Evolutionary conservation across 352 stramenopile species (phyloP).

Genomic region (Phytophthora tentaculata): DNA sequence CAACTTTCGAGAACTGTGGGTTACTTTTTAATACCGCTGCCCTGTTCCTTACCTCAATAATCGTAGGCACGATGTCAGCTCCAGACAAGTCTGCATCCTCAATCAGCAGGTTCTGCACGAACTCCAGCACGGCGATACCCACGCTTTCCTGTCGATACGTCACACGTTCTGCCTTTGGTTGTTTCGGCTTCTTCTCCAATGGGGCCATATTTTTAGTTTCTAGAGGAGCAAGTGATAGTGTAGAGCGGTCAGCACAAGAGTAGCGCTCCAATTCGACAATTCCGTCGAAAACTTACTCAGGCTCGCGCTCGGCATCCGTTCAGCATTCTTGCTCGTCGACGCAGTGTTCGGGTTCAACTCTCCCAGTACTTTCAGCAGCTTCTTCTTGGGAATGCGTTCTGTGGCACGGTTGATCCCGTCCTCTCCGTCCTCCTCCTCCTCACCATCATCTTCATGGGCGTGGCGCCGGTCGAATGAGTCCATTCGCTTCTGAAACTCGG

Average conservation of each 20-base stretch:
- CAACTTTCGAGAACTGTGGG: too few relatives aligned
- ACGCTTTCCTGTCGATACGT: constrained; percentile 81
- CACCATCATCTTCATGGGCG: constrained; percentile 33
- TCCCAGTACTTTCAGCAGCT: constrained; percentile 71
- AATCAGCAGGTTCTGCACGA: constrained; percentile 72
- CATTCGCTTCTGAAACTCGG: constrained; percentile 74
- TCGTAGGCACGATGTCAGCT: constrained; percentile 66
- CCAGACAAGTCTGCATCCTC: constrained; percentile 68
- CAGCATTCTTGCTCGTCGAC: constrained; percentile 47
- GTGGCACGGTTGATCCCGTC: constrained; percentile 67
- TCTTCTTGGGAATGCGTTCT: constrained; percentile 74
- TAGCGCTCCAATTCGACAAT: not conserved
- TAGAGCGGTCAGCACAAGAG: constrained; percentile 5
- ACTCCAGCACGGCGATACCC: constrained; percentile 67
- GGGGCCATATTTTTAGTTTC: constrained; percentile 74
- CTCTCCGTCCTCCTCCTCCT: constrained; percentile 42
- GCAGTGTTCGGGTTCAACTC: constrained; percentile 57
- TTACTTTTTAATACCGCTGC: not conserved
- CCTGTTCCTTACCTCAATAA: constrained; percentile 60
- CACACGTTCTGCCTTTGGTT: constrained; percentile 60
- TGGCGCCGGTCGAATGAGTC: constrained; percentile 52
- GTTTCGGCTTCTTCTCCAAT: constrained; percentile 77
- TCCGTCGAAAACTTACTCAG: constrained; percentile 43
- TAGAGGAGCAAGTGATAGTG: constrained; percentile 18
- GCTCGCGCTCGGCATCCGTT: constrained; percentile 52